Evolutionary conservation across 2,329 filamentous ascomycete species (phyloP).

Genomic region (Verticillium klebahnii): DNA sequence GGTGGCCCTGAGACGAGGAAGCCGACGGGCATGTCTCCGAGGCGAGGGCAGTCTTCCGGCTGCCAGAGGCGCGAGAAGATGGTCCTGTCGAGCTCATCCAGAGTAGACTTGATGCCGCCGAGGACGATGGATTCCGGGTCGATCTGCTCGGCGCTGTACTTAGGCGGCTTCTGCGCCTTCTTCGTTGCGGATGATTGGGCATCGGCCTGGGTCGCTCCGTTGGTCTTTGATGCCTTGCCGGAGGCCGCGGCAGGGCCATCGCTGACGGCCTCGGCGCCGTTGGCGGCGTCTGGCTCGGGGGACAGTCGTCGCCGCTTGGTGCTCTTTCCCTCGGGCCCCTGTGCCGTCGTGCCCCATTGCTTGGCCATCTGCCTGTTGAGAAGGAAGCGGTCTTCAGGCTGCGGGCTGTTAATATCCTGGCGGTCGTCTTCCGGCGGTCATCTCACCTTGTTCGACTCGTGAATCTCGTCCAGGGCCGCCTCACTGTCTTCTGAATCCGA

Average conservation of each 20-base stretch:
- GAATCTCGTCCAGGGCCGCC: slow-evolving; percentile 39
- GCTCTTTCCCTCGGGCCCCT: slow-evolving; percentile 12
- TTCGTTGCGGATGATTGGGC: not conserved
- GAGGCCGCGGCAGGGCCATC: slow-evolving; percentile 7
- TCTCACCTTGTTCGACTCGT: slow-evolving; percentile 15
- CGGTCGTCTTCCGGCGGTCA: slow-evolving; percentile 11
- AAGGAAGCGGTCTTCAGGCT: slow-evolving; percentile 30
- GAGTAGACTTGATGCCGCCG: slow-evolving; percentile 3
- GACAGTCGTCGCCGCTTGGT: slow-evolving; percentile 17
- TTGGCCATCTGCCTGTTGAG: slow-evolving; percentile 38
- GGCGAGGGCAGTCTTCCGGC: slow-evolving; percentile 5
- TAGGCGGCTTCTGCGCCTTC: slow-evolving; percentile 9
- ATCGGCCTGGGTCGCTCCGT: slow-evolving; percentile 1
- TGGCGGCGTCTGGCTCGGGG: slow-evolving; percentile 10
- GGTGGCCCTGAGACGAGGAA: slow-evolving; percentile 75
- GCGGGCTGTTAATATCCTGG: slow-evolving; percentile 12
- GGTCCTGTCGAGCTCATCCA: slow-evolving; percentile 4
- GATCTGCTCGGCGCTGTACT: slow-evolving; percentile 12
- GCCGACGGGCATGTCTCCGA: slow-evolving; percentile 46
- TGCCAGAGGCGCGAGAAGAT: slow-evolving; percentile 6
- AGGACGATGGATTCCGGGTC: slow-evolving; percentile 9
- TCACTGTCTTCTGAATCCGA: slow-evolving; percentile 50
- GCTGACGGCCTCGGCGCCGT: slow-evolving; percentile 5
- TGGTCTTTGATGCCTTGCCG: slow-evolving; percentile 1
- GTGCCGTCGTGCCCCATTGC: slow-evolving; percentile 26